Evolutionary conservation across 768 basidiomycete species (phyloP).

Genomic region (Lanmaoa pseudosensibilis): DNA sequence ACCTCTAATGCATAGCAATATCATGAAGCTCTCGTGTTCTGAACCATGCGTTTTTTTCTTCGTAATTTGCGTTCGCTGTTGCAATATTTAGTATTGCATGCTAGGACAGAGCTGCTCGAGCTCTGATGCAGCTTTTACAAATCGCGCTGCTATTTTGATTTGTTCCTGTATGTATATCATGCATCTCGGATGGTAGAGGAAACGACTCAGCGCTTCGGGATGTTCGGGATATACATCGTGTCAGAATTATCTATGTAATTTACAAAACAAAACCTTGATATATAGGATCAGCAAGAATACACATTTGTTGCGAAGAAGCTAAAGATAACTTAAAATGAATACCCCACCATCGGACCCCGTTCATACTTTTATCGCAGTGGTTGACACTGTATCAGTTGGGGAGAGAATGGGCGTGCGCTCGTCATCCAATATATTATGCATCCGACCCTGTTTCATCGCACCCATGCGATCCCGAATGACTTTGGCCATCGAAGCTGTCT

Average conservation of each 20-base stretch:
- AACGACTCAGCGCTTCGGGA: background rate
- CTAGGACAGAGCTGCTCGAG: background rate
- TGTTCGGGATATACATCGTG: background rate
- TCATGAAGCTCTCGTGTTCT: background rate
- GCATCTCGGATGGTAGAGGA: background rate
- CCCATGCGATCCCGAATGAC: slow-evolving; percentile 31
- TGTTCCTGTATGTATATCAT: background rate
- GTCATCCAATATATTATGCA: slow-evolving; percentile 23
- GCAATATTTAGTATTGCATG: too few relatives aligned
- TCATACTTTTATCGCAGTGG: background rate
- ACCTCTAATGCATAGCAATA: background rate
- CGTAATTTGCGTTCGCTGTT: background rate
- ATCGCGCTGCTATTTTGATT: background rate
- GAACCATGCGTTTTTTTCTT: background rate
- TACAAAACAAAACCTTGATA: background rate
- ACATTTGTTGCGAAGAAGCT: background rate
- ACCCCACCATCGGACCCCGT: background rate
- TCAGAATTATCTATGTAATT: background rate
- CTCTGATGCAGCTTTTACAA: background rate
- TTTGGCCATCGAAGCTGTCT: slow-evolving; percentile 27
- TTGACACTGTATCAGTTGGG: background rate
- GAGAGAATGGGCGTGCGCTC: slow-evolving; percentile 2
- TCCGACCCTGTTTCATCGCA: slow-evolving; percentile 14
- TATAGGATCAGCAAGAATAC: background rate
- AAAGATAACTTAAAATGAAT: background rate